Conservation (phyloP, 2,329 filamentous ascomycete genomes). For the Penicillium sclerotiorum region DNA sequence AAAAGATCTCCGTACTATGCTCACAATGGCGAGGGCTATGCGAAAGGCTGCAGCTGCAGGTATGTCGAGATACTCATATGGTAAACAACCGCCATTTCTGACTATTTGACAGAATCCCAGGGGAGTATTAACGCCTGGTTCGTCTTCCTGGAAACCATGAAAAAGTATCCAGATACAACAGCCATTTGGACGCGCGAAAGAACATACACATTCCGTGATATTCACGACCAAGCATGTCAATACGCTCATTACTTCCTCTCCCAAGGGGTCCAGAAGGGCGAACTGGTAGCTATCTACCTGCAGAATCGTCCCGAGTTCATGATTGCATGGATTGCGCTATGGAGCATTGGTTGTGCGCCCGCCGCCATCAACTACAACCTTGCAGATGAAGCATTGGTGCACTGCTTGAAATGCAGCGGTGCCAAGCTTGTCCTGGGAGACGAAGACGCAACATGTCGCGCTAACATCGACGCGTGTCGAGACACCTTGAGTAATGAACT, state of each 20-base stretch:
- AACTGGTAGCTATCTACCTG: slow-evolving; percentile 68
- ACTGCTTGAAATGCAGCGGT: slow-evolving; percentile 64
- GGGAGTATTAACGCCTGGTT: slow-evolving; percentile 67
- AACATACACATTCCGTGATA: slow-evolving; percentile 61
- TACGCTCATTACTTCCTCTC: slow-evolving; percentile 65
- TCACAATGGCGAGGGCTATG: slow-evolving; percentile 44
- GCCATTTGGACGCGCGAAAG: slow-evolving; percentile 69
- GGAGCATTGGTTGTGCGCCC: slow-evolving; percentile 68
- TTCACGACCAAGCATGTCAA: slow-evolving; percentile 59
- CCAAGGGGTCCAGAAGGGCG: slow-evolving; percentile 60
- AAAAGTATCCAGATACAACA: slow-evolving; percentile 55
- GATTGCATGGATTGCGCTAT: slow-evolving; percentile 65
- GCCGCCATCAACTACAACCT: slow-evolving; percentile 74
- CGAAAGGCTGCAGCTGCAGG: slow-evolving; percentile 54
- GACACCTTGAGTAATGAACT: slow-evolving; percentile 56
- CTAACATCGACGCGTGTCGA: slow-evolving; percentile 58
- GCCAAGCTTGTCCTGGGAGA: slow-evolving; percentile 63
- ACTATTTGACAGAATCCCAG: too few species aligned
- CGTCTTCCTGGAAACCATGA: slow-evolving; percentile 61
- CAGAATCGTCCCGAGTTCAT: slow-evolving; percentile 69
- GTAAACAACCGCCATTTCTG: slow-evolving; percentile 22
- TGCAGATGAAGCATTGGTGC: slow-evolving; percentile 63
- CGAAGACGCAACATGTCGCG: slow-evolving; percentile 55
- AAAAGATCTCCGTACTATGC: slow-evolving; percentile 61
- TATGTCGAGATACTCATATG: slow-evolving; percentile 45